Percentiles rank a stretch among this genome's conserved stretches.
Conservation (phyloP, 495 filamentous ascomycete genomes). For the Immersiella caudata region DNA sequence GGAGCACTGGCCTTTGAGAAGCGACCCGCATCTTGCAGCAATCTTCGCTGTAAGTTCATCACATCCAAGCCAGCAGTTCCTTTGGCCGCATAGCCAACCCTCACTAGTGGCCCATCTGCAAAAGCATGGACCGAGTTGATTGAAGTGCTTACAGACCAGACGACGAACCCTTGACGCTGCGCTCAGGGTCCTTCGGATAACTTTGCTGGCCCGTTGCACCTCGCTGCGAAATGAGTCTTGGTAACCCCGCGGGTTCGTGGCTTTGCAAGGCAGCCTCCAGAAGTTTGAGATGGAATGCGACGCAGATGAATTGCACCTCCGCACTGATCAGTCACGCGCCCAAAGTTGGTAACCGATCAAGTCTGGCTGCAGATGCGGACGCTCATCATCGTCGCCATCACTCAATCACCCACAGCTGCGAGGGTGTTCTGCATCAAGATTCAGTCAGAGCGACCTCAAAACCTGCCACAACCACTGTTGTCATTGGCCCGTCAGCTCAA, state of each 20-base stretch:
- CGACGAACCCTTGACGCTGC: neutral
- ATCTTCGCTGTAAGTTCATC: constrained; percentile 20
- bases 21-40: constrained; percentile 21
- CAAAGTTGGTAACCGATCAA: constrained; percentile 3
- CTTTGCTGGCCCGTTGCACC: neutral
- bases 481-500: constrained; percentile 10
- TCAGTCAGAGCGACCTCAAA: constrained; percentile 15
- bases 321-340: constrained; percentile 4
- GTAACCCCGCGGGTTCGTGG: constrained; percentile 19
- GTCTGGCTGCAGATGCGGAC: neutral
- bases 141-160: neutral
- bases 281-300: neutral
- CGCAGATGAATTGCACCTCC: neutral
- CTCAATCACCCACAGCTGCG: constrained; percentile 14
- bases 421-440: constrained; percentile 18
- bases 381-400: neutral
- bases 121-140: constrained; percentile 16
- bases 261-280: neutral
- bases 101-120: constrained; percentile 1
- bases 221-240: neutral
- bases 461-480: neutral
- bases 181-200: constrained; percentile 1
- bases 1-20: constrained; percentile 7
- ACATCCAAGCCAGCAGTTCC: constrained; percentile 19
- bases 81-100: constrained; percentile 6